Percentiles rank a stretch among this genome's conserved stretches.
Evolutionary conservation across 2,329 filamentous ascomycete species (phyloP).

Genomic region (Stachybotrys echinatus): DNA sequence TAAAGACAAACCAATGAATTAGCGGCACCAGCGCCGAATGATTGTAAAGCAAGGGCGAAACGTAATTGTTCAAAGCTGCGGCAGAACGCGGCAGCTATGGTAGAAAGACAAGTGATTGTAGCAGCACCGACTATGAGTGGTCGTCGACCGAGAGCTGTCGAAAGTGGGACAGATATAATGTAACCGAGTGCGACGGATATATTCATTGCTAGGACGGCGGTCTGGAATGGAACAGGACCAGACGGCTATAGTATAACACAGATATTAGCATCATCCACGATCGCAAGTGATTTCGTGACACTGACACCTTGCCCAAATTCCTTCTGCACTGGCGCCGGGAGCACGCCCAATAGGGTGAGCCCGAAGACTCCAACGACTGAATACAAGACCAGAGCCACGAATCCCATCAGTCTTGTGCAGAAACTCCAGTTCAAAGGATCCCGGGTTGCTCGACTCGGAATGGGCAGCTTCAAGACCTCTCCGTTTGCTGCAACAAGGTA

Average conservation of each 20-base stretch:
- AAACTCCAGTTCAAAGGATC: conserved; percentile 11
- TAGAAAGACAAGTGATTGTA: not conserved
- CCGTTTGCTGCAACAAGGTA: conserved; percentile 14
- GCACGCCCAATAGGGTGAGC: not conserved
- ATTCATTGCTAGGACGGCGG: not conserved
- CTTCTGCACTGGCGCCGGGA: not conserved
- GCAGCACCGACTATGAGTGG: not conserved
- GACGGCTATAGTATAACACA: not conserved
- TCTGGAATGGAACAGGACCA: not conserved
- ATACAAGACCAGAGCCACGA: not conserved
- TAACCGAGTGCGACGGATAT: not conserved
- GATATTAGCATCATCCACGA: too few species aligned
- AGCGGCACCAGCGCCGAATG: not conserved
- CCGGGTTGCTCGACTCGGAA: conserved; percentile 10
- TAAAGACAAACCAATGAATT: not conserved
- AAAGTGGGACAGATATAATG: not conserved
- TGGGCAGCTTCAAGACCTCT: conserved; percentile 10
- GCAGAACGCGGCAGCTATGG: not conserved
- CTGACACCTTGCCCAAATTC: not conserved
- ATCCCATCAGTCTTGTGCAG: not conserved
- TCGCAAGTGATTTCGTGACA: not conserved
- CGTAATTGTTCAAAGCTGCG: not conserved
- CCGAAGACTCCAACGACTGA: not conserved
- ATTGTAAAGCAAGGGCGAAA: not conserved
- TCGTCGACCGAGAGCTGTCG: not conserved